Base-by-base conservation (phyloP, 2,329 filamentous ascomycete genomes). In the Bretziella fagacearum region DNA sequence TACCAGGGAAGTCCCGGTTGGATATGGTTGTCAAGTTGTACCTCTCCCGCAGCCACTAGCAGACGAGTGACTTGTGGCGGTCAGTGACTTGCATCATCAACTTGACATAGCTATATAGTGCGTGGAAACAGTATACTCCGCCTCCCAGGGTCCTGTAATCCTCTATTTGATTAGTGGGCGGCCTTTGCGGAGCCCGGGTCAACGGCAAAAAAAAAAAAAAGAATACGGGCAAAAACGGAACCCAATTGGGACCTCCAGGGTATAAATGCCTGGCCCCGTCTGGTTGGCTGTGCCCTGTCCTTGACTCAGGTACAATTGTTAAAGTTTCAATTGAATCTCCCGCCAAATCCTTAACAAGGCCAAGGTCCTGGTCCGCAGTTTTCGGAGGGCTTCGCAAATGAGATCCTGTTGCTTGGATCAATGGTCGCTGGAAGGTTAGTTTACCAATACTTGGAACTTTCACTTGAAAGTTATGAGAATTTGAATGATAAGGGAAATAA, bases 401-500 rank as follows among this genome's bases (percentile, higher is more conserved):
- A 20, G 35, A 23, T 20, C 17, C 11, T 6, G 30, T 33, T n/a
- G n/a, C n/a, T n/a, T n/a, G n/a, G n/a, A n/a, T n/a, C n/a, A n/a
- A n/a, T n/a, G n/a, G n/a, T n/a, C n/a, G n/a, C n/a, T n/a, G n/a
- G n/a, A n/a, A n/a, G n/a, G n/a, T n/a, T n/a, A n/a, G n/a, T n/a
- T n/a, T n/a, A n/a, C n/a, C n/a, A n/a, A 36, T 7, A 36, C 15
- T 5, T 20, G 35, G 35, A n/a, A n/a, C n/a, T n/a, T 10, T 39
- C 10, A 23, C 2, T 22, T 39, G 17, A 39, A 20, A 22, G 11
- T 36, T 22, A n/a, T 39, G 8, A 22, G 18, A 8, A 17, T 22
- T 13, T 11, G 18, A 36, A 39, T 20, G 35, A 39, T 39, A 39
- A 39, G 15, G 35, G 35, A 39, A 39, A 39, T 39, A 18, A 39